These are phyloP conservation scores for Colletotrichum sp. DNA, from an alignment of 2,329 filamentous ascomycete species.

Conservation along the genomic window DNA sequence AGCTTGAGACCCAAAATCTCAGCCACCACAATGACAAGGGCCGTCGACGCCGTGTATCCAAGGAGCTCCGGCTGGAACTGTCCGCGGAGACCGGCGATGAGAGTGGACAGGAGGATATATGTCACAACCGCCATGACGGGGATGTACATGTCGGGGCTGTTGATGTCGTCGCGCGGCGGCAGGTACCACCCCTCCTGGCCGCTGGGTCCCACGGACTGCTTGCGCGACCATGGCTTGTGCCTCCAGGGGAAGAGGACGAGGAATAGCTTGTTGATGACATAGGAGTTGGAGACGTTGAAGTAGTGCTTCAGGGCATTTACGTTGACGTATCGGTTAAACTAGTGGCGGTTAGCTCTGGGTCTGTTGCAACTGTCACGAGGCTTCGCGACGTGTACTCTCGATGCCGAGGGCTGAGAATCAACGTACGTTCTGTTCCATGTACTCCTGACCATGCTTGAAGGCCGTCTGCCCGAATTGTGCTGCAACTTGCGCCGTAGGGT, in stretches of 20 bases:
- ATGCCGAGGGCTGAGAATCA: background rate
- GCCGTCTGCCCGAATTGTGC: slow-evolving; percentile 93
- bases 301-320: slow-evolving; percentile 96
- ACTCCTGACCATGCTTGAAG: slow-evolving; percentile 89
- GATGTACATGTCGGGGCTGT: slow-evolving; percentile 99
- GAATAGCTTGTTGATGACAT: slow-evolving; percentile 91
- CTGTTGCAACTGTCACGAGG: background rate
- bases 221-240: slow-evolving; percentile 96
- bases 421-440: slow-evolving; percentile 91
- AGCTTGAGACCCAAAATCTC: slow-evolving; percentile 92
- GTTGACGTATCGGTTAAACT: slow-evolving; percentile 79
- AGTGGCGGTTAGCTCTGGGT: slow-evolving; percentile 18
- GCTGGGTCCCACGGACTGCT: slow-evolving; percentile 75
- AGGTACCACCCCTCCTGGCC: slow-evolving; percentile 81
- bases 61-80: slow-evolving; percentile 94
- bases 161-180: slow-evolving; percentile 92
- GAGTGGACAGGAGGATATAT: slow-evolving; percentile 91
- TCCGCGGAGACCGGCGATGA: slow-evolving; percentile 87
- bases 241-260: slow-evolving; percentile 97
- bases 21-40: slow-evolving; percentile 80
- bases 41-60: slow-evolving; percentile 85
- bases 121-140: slow-evolving; percentile 98
- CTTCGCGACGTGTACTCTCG: background rate
- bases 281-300: slow-evolving; percentile 98
- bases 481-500: slow-evolving; percentile 93